These are phyloP conservation scores for Leishmania amazonensis DNA, from an alignment of 208 protist genomes.

Conservation along the genomic window DNA sequence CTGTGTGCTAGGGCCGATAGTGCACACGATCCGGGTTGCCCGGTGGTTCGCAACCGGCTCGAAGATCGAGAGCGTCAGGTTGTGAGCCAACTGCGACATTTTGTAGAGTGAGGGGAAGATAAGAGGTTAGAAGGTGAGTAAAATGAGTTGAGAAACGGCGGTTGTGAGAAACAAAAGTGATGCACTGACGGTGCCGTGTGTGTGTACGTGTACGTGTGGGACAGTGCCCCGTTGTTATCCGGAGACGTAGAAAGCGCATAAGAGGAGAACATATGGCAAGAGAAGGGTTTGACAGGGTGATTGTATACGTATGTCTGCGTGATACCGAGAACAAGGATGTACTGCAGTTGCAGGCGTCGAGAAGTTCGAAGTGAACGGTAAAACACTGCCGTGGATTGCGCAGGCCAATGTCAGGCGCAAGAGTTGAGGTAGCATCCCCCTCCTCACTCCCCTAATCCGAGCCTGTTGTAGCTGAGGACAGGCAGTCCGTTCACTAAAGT, in stretches of 20 bases:
- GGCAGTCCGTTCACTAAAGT: not conserved
- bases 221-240: not conserved
- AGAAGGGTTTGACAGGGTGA: not conserved
- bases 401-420: not conserved
- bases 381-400: not conserved
- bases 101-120: not conserved
- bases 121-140: not conserved
- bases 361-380: not conserved
- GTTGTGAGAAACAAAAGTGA: not conserved
- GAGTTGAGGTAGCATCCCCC: not conserved
- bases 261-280: not conserved
- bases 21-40: conserved; percentile 96
- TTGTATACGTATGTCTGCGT: not conserved
- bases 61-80: conserved; percentile 89
- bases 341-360: not conserved
- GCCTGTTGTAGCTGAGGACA: not conserved
- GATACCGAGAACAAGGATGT: not conserved
- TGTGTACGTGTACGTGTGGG: not conserved
- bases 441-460: not conserved
- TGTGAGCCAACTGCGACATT: conserved; percentile 91
- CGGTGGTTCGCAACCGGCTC: conserved; percentile 80
- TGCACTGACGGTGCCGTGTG: not conserved
- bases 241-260: not conserved
- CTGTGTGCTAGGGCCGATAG: conserved; percentile 96
- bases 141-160: not conserved